These are phyloP conservation scores for Tolypocladium ophioglossoides DNA, from an alignment of 2,329 filamentous ascomycete genomes.

Conservation along the genomic window DNA sequence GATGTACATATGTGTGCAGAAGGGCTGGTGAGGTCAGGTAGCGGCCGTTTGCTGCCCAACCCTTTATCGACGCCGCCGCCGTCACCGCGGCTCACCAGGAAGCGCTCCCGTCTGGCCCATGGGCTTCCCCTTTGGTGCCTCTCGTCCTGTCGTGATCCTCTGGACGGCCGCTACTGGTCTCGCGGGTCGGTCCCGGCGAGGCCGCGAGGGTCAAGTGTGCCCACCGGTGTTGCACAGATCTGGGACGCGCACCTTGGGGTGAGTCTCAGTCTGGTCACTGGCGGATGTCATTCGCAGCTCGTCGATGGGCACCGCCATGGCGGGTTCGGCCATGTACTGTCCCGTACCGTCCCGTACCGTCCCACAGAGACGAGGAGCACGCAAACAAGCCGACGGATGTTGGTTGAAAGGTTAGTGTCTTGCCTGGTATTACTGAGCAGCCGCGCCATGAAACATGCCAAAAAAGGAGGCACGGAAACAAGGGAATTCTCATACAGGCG, in stretches of 20 bases:
- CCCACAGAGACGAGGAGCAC: not conserved
- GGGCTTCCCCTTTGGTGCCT: not conserved
- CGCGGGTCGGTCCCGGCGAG: conserved; percentile 4
- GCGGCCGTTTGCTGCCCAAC: conserved; percentile 9
- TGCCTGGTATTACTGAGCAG: not conserved
- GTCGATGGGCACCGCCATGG: not conserved
- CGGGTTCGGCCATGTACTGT: not conserved
- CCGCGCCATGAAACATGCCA: not conserved
- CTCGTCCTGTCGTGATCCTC: not conserved
- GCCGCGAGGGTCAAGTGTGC: conserved; percentile 1
- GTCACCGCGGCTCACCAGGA: not conserved
- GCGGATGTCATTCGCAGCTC: not conserved
- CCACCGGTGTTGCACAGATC: conserved; percentile 1
- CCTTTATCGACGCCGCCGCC: conserved; percentile 1
- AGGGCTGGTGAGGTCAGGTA: conserved; percentile 3
- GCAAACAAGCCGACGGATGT: not conserved
- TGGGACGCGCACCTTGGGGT: not conserved
- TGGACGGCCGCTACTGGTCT: not conserved
- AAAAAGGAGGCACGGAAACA: not conserved
- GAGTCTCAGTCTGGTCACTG: not conserved
- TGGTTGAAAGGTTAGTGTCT: not conserved
- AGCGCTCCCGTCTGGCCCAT: not conserved
- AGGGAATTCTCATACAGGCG: not conserved
- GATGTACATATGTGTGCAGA: not conserved
- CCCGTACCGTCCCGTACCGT: not conserved